Conservation (phyloP, 192 early-diverging fungal genomes). For the Ambispora gerdemannii region DNA sequence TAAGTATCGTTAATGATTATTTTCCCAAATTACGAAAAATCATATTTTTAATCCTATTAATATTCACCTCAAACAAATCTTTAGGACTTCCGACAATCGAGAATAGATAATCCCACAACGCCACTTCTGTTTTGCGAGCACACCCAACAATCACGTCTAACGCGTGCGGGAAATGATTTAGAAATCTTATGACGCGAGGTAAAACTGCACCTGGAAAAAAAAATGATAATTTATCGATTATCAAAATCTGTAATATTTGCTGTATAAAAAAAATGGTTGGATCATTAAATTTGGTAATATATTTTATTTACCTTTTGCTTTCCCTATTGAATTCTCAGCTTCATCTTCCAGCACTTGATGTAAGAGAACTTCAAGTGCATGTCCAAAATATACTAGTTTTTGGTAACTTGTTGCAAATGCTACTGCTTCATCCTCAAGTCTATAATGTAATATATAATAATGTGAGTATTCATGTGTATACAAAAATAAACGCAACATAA, state of each 20-base stretch:
- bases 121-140: slow-evolving; percentile 94
- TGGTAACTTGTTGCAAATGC: slow-evolving; percentile 68
- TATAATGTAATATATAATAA: too few species aligned
- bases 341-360: slow-evolving; percentile 87
- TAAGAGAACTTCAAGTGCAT: slow-evolving; percentile 88
- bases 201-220: slow-evolving; percentile 62
- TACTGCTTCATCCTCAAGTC: slow-evolving; percentile 58
- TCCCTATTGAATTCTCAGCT: slow-evolving; percentile 50
- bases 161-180: slow-evolving; percentile 75
- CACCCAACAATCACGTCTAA: slow-evolving; percentile 91
- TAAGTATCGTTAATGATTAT: background rate
- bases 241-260: slow-evolving; percentile 2
- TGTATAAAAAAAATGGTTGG: too few species aligned
- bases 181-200: slow-evolving; percentile 66
- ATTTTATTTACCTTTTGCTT: slow-evolving; percentile 39
- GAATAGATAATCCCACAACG: slow-evolving; percentile 89
- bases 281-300: background rate
- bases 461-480: too few species aligned
- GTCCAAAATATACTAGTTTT: slow-evolving; percentile 81
- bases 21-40: background rate
- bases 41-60: background rate
- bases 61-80: slow-evolving; percentile 71
- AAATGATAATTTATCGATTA: background rate
- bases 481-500: too few species aligned
- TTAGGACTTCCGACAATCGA: slow-evolving; percentile 79